Evolutionary conservation across 257 asterid species (phyloP), one percentile per base, ranked within the genome.

Genomic region (Solanum pennellii): DNA sequence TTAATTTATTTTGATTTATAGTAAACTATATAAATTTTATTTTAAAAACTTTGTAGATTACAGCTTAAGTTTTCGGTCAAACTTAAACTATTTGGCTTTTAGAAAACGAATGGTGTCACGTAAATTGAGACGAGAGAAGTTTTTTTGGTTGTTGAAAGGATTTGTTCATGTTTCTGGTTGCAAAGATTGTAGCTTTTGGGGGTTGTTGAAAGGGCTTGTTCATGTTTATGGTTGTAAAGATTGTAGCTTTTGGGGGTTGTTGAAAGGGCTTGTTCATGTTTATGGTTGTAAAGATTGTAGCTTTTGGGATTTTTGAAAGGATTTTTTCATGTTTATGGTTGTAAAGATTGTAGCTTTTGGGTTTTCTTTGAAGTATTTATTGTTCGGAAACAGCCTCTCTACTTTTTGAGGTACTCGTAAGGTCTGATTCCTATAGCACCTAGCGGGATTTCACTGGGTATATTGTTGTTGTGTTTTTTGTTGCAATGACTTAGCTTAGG

Each of bases 11-110:
- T 1, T 45, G 49, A 11, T 1, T 11, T 11, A 11, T 11, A 44
- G 4, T 44, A 33, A 33, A 11, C 4, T 44, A 11, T 45, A 45
- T 12, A 3, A 45, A 12, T 45, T 45, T 12, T 6, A 49, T 15
- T 49, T 49, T 0, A 49, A 39, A 39, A 39, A 39, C 2, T 49
- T 2, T 0, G 0, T 14, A 5, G 21, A 15, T 49, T 15, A 0
- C 3, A 0, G 3, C 0, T 0, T 49, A 49, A 49, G 0, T 15
- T 49, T 15, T 49, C 0, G 0, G 0, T 49, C 0, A 15, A 49
- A 49, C 1, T 49, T 49, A 15, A 49, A 49, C 8, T 0, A 2
- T 5, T 47, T 47, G 20, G 0, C 59, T 47, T 0, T 49, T 0
- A 3, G 6, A 14, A 14, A 0, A 49, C 0, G 0, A 49, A 49